These are phyloP conservation scores for Udeniomyces megalosporus DNA, from an alignment of 768 basidiomycete species.

Conservation along the genomic window DNA sequence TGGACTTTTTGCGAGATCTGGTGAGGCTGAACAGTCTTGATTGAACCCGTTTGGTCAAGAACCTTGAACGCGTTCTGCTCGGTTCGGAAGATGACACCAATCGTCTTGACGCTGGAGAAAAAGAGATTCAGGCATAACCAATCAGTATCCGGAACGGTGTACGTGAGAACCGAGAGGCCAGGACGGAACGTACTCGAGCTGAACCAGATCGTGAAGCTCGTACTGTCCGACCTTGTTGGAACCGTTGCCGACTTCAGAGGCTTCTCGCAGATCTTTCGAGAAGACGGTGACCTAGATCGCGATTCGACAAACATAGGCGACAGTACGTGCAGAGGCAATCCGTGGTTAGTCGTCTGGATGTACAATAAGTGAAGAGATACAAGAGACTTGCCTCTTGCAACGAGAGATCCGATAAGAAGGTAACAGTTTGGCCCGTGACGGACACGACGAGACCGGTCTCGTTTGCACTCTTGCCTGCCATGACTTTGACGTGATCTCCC, in stretches of 20 bases:
- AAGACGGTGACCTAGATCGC: conserved; percentile 93
- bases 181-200: conserved; percentile 60
- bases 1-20: conserved; percentile 66
- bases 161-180: background rate
- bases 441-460: conserved; percentile 93
- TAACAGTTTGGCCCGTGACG: conserved; percentile 66
- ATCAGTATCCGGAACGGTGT: background rate
- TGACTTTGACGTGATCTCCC: conserved; percentile 97
- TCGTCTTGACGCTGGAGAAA: conserved; percentile 60
- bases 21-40: conserved; percentile 75
- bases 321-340: background rate
- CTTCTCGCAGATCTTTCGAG: conserved; percentile 89
- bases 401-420: conserved; percentile 92
- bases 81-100: conserved; percentile 93
- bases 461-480: conserved; percentile 83
- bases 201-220: conserved; percentile 89
- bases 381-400: conserved; percentile 61
- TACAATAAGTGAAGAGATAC: background rate
- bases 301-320: conserved; percentile 51
- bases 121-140: conserved; percentile 47
- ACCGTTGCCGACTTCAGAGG: conserved; percentile 88
- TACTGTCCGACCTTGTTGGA: conserved; percentile 82
- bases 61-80: conserved; percentile 92
- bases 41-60: conserved; percentile 81
- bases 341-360: too few relatives aligned